Evolutionary conservation across 2,329 filamentous ascomycete genomes (phyloP), one percentile per base, ranked within the genome.

Genomic region (Trichoderma afroharzianum): DNA sequence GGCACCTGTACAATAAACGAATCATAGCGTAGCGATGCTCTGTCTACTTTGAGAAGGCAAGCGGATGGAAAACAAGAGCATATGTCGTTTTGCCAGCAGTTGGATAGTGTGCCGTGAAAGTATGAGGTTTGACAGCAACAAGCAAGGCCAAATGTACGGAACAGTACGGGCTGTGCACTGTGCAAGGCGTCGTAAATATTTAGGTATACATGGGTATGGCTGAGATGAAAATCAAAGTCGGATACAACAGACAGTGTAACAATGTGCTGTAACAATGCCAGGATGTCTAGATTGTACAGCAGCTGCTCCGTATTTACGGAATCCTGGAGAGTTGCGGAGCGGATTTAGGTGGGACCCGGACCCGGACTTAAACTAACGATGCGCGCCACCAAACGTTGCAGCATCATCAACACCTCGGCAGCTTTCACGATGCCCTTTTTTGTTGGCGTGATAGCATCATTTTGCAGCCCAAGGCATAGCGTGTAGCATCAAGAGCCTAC

Each of bases 11-110:
- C 18, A 39, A 62, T 62, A 69, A 50, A 69, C 53, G 57, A 53
- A 69, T 58, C 66, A 69, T 69, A 69, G 66, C 66, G 66, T 69
- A 69, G 66, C 66, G 66, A 69, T 69, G 26, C 66, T 69, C 66
- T 28, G 30, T 50, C 30, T 32, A 43, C 8, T 61, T 58, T 28
- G 11, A 36, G 39, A 36, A 28, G n/a, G n/a, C 57, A 9, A 36
- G 39, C 39, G 21, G 57, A 14, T 36, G 30, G n/a, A 68, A 47
- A 68, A 59, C 11, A 28, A 33, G 57, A 33, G 57, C 30, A 18
- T 47, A 12, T 26, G 26, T 68, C 9, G 64, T 36, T n/a, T 36
- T 36, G 57, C 28, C 30, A n/a, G 30, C 11, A 24, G 4, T 21
- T 58, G 47, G 11, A 53, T 21, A 14, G 47, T 33, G 30, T 33